phyloP scores from a whole-genome alignment of 2,329 filamentous ascomycete genomes.

The Scleromitrula shiraiana region DNA sequence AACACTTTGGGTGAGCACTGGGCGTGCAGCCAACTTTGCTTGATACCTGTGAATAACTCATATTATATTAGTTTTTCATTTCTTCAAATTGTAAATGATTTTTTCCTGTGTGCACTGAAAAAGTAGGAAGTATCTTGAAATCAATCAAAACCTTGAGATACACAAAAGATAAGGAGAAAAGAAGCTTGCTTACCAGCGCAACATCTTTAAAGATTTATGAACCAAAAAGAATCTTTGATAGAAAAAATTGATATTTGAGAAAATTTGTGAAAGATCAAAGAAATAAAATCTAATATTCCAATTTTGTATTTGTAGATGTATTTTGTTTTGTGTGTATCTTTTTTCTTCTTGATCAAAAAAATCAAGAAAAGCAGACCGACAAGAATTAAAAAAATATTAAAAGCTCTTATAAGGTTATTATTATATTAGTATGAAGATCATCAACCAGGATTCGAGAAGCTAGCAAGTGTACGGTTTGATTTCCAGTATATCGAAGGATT shows the following conservation, averaged over 20 bases:
- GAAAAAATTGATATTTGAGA: too few relatives aligned
- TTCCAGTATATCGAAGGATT: too few relatives aligned
- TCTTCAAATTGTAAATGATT: too few relatives aligned
- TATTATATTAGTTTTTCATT: constrained; percentile 9
- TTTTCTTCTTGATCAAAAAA: background rate
- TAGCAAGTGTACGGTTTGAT: too few relatives aligned
- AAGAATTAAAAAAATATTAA: background rate
- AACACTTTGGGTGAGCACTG: constrained; percentile 81
- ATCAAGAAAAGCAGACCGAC: background rate
- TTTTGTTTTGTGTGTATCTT: background rate
- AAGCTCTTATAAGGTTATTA: too few relatives aligned
- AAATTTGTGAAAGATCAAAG: too few relatives aligned
- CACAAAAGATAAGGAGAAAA: background rate
- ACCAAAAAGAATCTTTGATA: background rate
- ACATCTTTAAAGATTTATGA: constrained; percentile 19
- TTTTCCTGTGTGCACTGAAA: too few relatives aligned
- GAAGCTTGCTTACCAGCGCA: constrained; percentile 28
- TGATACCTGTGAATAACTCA: constrained; percentile 65
- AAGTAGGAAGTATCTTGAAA: too few relatives aligned
- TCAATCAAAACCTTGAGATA: too few relatives aligned
- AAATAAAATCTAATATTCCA: too few relatives aligned
- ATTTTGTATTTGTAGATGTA: too few relatives aligned
- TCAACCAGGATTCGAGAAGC: background rate
- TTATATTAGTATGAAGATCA: background rate
- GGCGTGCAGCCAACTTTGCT: constrained; percentile 67